Conservation (phyloP, 228 moss, liverwort and hornwort genomes). For the Sphagnum magellanicum region DNA sequence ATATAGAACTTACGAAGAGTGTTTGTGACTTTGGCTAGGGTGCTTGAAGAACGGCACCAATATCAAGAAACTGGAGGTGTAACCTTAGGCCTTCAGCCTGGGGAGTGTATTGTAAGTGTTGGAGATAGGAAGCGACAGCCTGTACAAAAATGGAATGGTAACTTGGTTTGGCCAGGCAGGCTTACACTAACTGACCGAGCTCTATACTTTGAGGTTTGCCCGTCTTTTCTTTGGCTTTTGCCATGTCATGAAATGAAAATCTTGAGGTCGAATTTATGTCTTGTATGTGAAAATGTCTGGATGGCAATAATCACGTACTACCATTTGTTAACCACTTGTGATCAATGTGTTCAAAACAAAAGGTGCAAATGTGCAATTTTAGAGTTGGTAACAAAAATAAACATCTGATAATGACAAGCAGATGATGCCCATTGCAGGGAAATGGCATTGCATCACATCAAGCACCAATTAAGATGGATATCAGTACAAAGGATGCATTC, state of each 20-base stretch:
- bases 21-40: constrained; percentile 21
- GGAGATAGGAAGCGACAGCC: constrained; percentile 76
- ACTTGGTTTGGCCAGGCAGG: constrained; percentile 84
- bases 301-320: too few relatives aligned
- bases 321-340: too few relatives aligned
- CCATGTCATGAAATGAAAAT: neutral
- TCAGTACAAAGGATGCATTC: constrained; percentile 28
- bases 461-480: constrained; percentile 67
- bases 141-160: constrained; percentile 86
- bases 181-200: constrained; percentile 89
- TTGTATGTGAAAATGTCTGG: neutral
- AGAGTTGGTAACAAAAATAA: too few relatives aligned
- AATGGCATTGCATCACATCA: constrained; percentile 71
- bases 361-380: too few relatives aligned
- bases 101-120: constrained; percentile 67
- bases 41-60: constrained; percentile 54
- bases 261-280: neutral
- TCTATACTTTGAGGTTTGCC: constrained; percentile 77
- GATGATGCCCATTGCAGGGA: constrained; percentile 31
- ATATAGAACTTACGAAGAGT: too few relatives aligned
- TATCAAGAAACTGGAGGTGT: constrained; percentile 55
- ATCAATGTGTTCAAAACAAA: too few relatives aligned
- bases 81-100: constrained; percentile 52
- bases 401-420: too few relatives aligned
- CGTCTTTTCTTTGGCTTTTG: constrained; percentile 3